Percentiles rank a stretch among this genome's conserved stretches.
Evolutionary conservation across 2,329 filamentous ascomycete species (phyloP).

Genomic region (Rachicladosporium sp.): DNA sequence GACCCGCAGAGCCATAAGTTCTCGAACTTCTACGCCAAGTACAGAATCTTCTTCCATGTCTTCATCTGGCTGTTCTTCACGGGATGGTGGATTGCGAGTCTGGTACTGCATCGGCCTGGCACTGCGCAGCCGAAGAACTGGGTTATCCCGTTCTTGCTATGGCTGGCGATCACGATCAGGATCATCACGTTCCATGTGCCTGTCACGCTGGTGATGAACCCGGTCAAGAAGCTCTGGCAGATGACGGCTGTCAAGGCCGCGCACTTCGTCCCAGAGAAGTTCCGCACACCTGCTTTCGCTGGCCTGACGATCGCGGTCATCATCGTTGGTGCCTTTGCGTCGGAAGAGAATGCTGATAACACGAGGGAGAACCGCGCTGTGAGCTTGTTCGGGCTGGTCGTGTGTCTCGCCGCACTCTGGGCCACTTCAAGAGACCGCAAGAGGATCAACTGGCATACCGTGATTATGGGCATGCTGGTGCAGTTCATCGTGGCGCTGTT

Average conservation of each 20-base stretch:
- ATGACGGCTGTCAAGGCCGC: slow-evolving; percentile 49
- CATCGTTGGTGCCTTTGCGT: slow-evolving; percentile 65
- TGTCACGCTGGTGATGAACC: slow-evolving; percentile 51
- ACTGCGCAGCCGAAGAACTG: slow-evolving; percentile 53
- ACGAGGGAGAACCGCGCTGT: slow-evolving; percentile 68
- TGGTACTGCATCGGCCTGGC: slow-evolving; percentile 51
- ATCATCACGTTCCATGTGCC: slow-evolving; percentile 64
- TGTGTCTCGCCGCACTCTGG: slow-evolving; percentile 59
- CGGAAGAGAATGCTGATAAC: slow-evolving; percentile 60
- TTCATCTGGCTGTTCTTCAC: slow-evolving; percentile 15
- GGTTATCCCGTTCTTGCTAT: slow-evolving; percentile 74
- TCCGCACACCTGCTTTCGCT: slow-evolving; percentile 52
- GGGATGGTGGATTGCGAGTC: slow-evolving; percentile 65
- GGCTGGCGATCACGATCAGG: slow-evolving; percentile 60
- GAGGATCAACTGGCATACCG: slow-evolving; percentile 35
- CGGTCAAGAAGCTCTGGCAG: slow-evolving; percentile 56
- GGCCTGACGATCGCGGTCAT: slow-evolving; percentile 56
- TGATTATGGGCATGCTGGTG: slow-evolving; percentile 77
- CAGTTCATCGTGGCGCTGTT: slow-evolving; percentile 86
- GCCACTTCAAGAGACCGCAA: slow-evolving; percentile 58
- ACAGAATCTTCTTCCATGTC: slow-evolving; percentile 31
- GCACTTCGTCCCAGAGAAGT: slow-evolving; percentile 51
- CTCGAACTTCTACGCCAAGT: slow-evolving; percentile 32
- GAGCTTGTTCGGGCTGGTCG: slow-evolving; percentile 63
- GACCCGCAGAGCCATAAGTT: slow-evolving; percentile 14